Base-by-base conservation (phyloP, 345 rosid genomes). In the Carallia brachiata region DNA sequence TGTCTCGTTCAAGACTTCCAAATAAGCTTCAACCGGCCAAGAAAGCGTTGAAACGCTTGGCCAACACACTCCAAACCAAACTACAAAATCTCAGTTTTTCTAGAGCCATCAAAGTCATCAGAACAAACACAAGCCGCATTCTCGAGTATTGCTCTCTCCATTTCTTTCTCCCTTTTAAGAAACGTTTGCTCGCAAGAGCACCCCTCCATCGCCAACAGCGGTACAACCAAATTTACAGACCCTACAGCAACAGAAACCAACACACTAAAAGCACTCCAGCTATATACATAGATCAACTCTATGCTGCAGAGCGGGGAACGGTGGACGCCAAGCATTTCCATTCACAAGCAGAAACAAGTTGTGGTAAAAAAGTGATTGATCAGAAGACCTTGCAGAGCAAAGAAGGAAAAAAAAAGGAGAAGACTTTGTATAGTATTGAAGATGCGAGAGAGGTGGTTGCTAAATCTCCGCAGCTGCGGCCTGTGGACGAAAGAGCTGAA, bases 401-500 rank as follows among this genome's bases (percentile, higher is more conserved):
- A 9, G 79, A 65, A 47, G 70, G 52, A n/a, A 17, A 63, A 15
- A 6, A 48, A 30, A 67, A 64, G 56, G 67, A 77, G 55, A 19
- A 68, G 61, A 67, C 55, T n/a, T 2, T 69, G 54, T 70, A 84
- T 34, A 84, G 82, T 6, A 69, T 93, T 52, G 98, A 93, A 65
- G 97, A 93, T 77, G 89, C 89, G 97, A 88, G 84, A 67, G 86
- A 84, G 61, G 81, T 86, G 23, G 90, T 93, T 52, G 92, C 93
- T 34, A 78, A 72, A 10, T 90, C 98, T 16, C 96, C 97, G 0
- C 96, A 88, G 73, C 69, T 89, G 39, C 79, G 90, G 69, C 75
- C 85, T n/a, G 96, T 93, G 58, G 83, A 93, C 61, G 97, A 90
- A 60, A 82, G 90, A 76, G 98, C 98, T 10, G 97, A 90, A 5